Base-by-base conservation (phyloP, 2,329 filamentous ascomycete species). In the Pestalotiopsis sp. region DNA sequence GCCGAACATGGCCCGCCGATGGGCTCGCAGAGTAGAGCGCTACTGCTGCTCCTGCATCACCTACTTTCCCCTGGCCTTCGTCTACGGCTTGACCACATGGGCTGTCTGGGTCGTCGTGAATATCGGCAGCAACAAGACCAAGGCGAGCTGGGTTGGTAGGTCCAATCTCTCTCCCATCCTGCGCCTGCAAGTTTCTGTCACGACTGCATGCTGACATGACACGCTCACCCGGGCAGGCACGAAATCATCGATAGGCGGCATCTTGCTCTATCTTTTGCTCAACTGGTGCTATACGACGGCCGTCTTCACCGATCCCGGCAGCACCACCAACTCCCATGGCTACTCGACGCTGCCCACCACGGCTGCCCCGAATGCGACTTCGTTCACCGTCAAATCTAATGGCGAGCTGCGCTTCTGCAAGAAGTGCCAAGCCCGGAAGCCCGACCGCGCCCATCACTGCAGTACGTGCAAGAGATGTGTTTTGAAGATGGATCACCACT, bases 401-500 rank as follows among this genome's bases (percentile, higher is more conserved):
- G 96, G 96, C 74, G 92, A 93, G 75, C 83, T 92, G 65, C 90
- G 96, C 67, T 98, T 92, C 84, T 99, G 96, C 87, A 98, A 98
- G 83, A 99, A 99, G 83, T 99, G 96, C 81, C 93, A 97, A 82
- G 91, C 91, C 65, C 90, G 93, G 71, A 99, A 99, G 83, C 96
- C 96, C 57, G 96, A 99, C 82, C 93, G 96, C 70, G 91, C 95
- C 39, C 96, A 99, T 80, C 96, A 99, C 84, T 99, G 96, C 86
- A 97, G 94, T 12, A 97, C 94, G 3, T 99, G 96, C 82, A 90
- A 92, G 73, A 92, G 92, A 76, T 99, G 96, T 79, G 95, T 99
- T 31, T 86, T 99, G 79, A 99, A 99, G 85, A 99, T 99, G 96
- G 96, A 99, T 79, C 96, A 99, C 80, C 96, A 99, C 83, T 99